A percentile compares a stretch with the other conserved stretches of the same genome.
Evolutionary conservation across 495 filamentous ascomycete genomes (phyloP).

Genomic region (Diplogelasinospora grovesii): DNA sequence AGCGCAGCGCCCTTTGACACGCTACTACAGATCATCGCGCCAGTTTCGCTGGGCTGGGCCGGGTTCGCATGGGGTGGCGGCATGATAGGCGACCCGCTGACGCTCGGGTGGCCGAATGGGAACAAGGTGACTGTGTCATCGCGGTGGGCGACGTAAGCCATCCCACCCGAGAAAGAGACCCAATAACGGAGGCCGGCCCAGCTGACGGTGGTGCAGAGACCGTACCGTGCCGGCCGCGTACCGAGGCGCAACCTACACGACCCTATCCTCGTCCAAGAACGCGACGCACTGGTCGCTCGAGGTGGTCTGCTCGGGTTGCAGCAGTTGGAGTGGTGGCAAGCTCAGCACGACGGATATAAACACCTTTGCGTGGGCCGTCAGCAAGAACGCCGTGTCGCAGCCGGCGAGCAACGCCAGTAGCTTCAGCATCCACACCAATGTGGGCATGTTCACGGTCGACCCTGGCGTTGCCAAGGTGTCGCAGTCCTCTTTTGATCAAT

Average conservation of each 20-base stretch:
- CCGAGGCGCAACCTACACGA: constrained; percentile 31
- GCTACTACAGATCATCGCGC: constrained; percentile 37
- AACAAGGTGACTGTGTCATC: constrained; percentile 31
- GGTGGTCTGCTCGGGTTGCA: constrained; percentile 41
- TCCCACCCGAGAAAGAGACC: too few relatives aligned
- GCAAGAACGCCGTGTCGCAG: constrained; percentile 20
- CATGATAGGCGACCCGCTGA: constrained; percentile 42
- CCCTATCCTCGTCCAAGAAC: constrained; percentile 34
- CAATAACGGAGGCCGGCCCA: too few relatives aligned
- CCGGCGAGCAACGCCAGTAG: constrained; percentile 14
- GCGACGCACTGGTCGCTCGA: constrained; percentile 42
- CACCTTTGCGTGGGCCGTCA: constrained; percentile 33
- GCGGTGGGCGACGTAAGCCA: constrained; percentile 36
- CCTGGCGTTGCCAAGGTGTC: constrained; percentile 18
- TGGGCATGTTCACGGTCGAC: constrained; percentile 19
- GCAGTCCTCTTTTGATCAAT: constrained; percentile 14
- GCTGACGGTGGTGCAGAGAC: too few relatives aligned
- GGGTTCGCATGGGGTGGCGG: constrained; percentile 42
- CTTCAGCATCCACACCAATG: constrained; percentile 21
- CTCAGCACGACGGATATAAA: constrained; percentile 26
- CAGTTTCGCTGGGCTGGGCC: constrained; percentile 34
- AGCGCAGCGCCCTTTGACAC: constrained; percentile 32
- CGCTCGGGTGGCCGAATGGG: constrained; percentile 40
- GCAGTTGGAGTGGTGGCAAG: constrained; percentile 25
- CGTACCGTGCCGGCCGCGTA: constrained; percentile 29